Evolutionary conservation across 176 grass and related monocot genomes (phyloP), one percentile per base, ranked within the genome.

Genomic region (Metroxylon sagu): DNA sequence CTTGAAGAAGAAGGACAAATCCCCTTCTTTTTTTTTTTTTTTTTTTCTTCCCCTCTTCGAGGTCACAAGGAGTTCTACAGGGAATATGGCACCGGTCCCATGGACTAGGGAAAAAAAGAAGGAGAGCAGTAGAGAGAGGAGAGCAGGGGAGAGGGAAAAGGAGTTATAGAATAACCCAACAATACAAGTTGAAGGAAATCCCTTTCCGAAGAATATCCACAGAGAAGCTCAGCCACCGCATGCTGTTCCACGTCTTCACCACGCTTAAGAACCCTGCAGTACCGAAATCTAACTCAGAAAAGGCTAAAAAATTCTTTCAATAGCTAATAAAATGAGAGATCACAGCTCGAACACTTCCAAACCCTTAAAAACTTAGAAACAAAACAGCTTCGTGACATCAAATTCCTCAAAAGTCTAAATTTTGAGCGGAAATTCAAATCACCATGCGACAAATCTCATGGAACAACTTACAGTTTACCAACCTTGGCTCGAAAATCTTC

Each of bases 111-210:
- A 61, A 3, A 14, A 14, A 14, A 12, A 2, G 35, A 12, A 43
- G 10, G 10, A 43, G 7, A 3, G 8, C 35, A 43, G 2, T 43
- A 43, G 35, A 16, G 23, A 75, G 59, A 68, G 26, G 7, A 5
- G 31, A 23, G 8, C 5, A 52, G 4, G 19, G n/a, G 10, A 39
- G 15, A 56, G 52, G 23, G 5, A 60, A 79, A 30, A 18, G 2
- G 50, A 67, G 68, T 77, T 80, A 90, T 69, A 88, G 80, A 83
- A 96, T 96, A 69, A 96, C 81, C 52, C 75, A 80, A 69, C 83
- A 90, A 59, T 90, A 96, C 26, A 96, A 80, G 65, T 90, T 90
- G 77, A 96, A 82, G 18, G 86, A 85, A 56, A 90, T 73, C 28
- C 71, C 80, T 79, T 57, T 59, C 60, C 80, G 64, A 27, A 87